A percentile compares a stretch with the other conserved stretches of the same genome.
Evolutionary conservation across 2,329 filamentous ascomycete species (phyloP).

Genomic region (Verticillium dahliae): DNA sequence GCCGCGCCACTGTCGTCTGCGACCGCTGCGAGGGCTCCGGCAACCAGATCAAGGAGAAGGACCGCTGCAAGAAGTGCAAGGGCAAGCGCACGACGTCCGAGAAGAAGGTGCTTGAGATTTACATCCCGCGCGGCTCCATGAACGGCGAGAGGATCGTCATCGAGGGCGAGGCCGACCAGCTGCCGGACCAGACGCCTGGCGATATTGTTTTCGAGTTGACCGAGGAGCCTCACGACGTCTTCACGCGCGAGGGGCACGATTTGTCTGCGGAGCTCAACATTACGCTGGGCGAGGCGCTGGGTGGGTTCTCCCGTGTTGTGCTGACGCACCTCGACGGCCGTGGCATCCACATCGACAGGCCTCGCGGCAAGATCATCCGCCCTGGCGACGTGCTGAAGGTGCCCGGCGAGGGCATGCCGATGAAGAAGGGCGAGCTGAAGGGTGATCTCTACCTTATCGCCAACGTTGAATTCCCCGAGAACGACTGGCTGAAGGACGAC

Average conservation of each 20-base stretch:
- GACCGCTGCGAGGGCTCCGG: slow-evolving; percentile 81
- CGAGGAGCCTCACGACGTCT: slow-evolving; percentile 74
- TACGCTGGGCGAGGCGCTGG: slow-evolving; percentile 75
- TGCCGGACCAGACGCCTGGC: slow-evolving; percentile 80
- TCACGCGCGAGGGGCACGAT: slow-evolving; percentile 78
- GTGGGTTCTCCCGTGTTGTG: slow-evolving; percentile 85
- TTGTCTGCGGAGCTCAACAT: slow-evolving; percentile 76
- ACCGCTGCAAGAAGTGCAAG: slow-evolving; percentile 98
- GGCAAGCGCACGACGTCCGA: slow-evolving; percentile 79
- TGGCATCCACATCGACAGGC: slow-evolving; percentile 75
- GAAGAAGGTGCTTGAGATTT: slow-evolving; percentile 92
- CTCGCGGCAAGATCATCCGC: slow-evolving; percentile 73
- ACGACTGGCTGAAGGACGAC: slow-evolving; percentile 74
- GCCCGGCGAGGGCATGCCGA: slow-evolving; percentile 86
- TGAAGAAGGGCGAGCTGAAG: slow-evolving; percentile 74
- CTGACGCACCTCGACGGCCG: slow-evolving; percentile 89
- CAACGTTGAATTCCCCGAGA: slow-evolving; percentile 81
- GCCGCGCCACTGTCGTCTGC: slow-evolving; percentile 73
- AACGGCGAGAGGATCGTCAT: slow-evolving; percentile 87
- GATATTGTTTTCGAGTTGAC: slow-evolving; percentile 87
- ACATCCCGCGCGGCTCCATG: slow-evolving; percentile 81
- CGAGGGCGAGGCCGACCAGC: slow-evolving; percentile 89
- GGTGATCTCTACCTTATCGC: slow-evolving; percentile 86
- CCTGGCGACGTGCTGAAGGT: slow-evolving; percentile 84
- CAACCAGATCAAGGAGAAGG: slow-evolving; percentile 86